These are phyloP conservation scores for Cystobasidium onofrii DNA, from an alignment of 768 basidiomycete species.

Conservation along the genomic window DNA sequence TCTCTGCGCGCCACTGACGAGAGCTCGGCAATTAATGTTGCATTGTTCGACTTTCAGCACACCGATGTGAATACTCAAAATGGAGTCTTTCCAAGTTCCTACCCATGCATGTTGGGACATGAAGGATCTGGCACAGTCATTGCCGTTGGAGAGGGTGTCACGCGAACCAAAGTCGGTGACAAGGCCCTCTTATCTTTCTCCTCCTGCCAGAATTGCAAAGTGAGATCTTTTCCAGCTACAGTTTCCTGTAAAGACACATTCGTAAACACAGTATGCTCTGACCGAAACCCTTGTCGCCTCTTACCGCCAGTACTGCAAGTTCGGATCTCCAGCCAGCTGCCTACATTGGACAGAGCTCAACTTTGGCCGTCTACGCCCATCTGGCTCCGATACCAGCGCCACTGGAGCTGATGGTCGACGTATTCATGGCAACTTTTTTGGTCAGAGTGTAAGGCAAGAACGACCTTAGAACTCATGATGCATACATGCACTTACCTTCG, in stretches of 20 bases:
- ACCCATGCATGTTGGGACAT: constrained; percentile 33
- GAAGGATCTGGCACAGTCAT: constrained; percentile 39
- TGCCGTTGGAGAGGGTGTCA: constrained; percentile 45
- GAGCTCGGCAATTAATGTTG: too few species aligned
- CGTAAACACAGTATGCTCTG: not conserved
- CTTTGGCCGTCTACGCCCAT: constrained; percentile 27
- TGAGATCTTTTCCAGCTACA: too few species aligned
- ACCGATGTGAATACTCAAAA: not conserved
- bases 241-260: not conserved
- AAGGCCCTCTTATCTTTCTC: constrained; percentile 35
- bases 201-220: constrained; percentile 32
- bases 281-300: not conserved
- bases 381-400: constrained; percentile 23
- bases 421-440: constrained; percentile 41
- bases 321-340: constrained; percentile 31
- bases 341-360: constrained; percentile 21
- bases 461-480: too few species aligned
- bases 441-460: constrained; percentile 28
- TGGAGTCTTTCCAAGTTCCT: constrained; percentile 23
- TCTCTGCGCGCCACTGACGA: too few species aligned
- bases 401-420: constrained; percentile 7
- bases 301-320: constrained; percentile 22
- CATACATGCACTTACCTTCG: too few species aligned
- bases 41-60: too few species aligned
- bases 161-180: constrained; percentile 45